A percentile compares a stretch with the other conserved stretches of the same genome.
phyloP scores from a whole-genome alignment of 108 stramenopile genomes.

The Nannochloropsis salina region DNA sequence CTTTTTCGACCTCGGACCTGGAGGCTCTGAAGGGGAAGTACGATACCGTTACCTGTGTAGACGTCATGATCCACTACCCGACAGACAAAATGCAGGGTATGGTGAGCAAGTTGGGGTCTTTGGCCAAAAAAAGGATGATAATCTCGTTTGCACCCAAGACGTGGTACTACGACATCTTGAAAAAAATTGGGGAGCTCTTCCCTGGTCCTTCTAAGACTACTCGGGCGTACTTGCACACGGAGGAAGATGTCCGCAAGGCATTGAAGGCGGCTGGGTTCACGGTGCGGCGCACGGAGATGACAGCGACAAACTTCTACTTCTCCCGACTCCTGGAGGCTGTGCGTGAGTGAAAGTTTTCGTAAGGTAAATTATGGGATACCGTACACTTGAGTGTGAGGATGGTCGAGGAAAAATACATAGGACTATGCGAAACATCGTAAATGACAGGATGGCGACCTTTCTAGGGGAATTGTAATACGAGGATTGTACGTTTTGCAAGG shows the following conservation, averaged over 20 bases:
- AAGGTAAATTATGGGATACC: background rate
- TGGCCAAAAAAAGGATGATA: conserved; percentile 73
- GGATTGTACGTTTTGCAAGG: too few relatives aligned
- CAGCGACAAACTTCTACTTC: conserved; percentile 92
- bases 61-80: conserved; percentile 96
- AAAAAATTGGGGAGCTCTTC: conserved; percentile 91
- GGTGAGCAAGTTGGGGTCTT: conserved; percentile 69
- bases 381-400: too few relatives aligned
- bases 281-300: conserved; percentile 81
- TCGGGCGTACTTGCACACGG: conserved; percentile 87
- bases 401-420: too few relatives aligned
- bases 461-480: too few relatives aligned
- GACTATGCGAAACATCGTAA: too few relatives aligned
- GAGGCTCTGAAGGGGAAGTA: conserved; percentile 81
- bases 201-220: conserved; percentile 93
- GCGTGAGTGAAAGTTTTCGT: background rate
- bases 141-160: conserved; percentile 94
- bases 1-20: conserved; percentile 87
- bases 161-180: conserved; percentile 81
- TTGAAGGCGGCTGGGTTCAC: conserved; percentile 75
- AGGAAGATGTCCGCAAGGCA: conserved; percentile 70
- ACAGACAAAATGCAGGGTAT: conserved; percentile 87
- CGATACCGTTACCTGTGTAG: conserved; percentile 89
- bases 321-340: conserved; percentile 83
- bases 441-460: too few relatives aligned